phyloP scores from a whole-genome alignment of 805 yeast genomes.

The Maudiozyma bulderi region DNA sequence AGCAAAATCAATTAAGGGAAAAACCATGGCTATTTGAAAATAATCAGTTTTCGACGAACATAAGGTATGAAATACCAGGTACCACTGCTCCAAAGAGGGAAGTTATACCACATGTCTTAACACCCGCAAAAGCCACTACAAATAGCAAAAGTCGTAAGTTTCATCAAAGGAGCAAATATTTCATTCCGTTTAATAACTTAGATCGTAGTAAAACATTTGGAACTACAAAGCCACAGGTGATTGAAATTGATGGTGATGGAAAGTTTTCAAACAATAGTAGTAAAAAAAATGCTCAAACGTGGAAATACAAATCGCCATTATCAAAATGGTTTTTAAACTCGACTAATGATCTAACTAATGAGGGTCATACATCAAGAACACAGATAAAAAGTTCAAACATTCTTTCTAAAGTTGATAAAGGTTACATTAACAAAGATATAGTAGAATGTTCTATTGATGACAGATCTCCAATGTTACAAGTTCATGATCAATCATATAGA shows the following conservation, averaged over 20 bases:
- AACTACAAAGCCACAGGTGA: background rate
- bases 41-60: conserved; percentile 11
- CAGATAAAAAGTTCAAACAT: conserved; percentile 23
- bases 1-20: conserved; percentile 3
- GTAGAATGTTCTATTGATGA: conserved; percentile 10
- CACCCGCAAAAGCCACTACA: conserved; percentile 12
- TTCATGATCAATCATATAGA: background rate
- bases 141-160: conserved; percentile 1
- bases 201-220: background rate
- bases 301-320: conserved; percentile 25
- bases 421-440: conserved; percentile 5
- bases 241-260: background rate
- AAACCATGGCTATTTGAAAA: conserved; percentile 9
- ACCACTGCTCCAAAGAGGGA: background rate
- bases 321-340: conserved; percentile 28
- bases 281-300: background rate
- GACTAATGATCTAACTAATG: conserved; percentile 20
- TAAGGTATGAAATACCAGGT: conserved; percentile 14
- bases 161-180: background rate
- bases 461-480: conserved; percentile 18
- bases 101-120: conserved; percentile 8
- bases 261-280: no score
- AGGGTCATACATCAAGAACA: conserved; percentile 15
- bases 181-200: background rate
- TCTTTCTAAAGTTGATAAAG: conserved; percentile 15